Evolutionary conservation across 441 rosid genomes (phyloP).

Genomic region (Syzygium syzygioides): DNA sequence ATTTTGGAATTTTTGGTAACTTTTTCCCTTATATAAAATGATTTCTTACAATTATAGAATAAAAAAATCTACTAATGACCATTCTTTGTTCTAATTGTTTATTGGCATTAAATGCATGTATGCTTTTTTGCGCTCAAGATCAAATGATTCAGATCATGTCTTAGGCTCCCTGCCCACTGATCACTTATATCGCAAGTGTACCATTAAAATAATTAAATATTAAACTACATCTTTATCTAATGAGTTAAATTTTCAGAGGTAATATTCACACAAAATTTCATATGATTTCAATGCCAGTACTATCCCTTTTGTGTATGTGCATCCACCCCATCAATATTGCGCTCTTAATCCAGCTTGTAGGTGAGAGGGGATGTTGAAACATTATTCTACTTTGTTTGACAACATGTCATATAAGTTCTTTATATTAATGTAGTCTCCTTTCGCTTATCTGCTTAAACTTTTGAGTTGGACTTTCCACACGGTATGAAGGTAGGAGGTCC

Average conservation of each 20-base stretch:
- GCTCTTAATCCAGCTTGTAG: background rate
- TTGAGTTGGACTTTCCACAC: background rate
- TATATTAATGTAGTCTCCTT: background rate
- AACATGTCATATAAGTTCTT: background rate
- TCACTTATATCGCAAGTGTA: background rate
- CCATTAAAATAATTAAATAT: background rate
- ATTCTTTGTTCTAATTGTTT: background rate
- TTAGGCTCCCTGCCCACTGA: background rate
- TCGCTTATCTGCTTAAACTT: background rate
- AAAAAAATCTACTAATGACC: background rate
- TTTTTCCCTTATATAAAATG: background rate
- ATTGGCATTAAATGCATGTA: background rate
- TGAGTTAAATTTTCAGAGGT: background rate
- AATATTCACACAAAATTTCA: background rate
- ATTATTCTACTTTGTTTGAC: background rate
- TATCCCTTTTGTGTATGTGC: background rate
- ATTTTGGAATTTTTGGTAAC: background rate
- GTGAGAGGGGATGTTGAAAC: background rate
- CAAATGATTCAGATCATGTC: background rate
- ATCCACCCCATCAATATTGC: background rate
- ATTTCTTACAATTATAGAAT: background rate
- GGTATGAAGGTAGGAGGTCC: background rate
- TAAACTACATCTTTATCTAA: background rate
- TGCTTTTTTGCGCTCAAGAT: background rate
- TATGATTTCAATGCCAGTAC: accelerated